Percentiles rank a stretch among this genome's conserved stretches.
These are phyloP conservation scores for Coemansia sp. DNA, from an alignment of 192 early-diverging fungal species.

Conservation along the genomic window DNA sequence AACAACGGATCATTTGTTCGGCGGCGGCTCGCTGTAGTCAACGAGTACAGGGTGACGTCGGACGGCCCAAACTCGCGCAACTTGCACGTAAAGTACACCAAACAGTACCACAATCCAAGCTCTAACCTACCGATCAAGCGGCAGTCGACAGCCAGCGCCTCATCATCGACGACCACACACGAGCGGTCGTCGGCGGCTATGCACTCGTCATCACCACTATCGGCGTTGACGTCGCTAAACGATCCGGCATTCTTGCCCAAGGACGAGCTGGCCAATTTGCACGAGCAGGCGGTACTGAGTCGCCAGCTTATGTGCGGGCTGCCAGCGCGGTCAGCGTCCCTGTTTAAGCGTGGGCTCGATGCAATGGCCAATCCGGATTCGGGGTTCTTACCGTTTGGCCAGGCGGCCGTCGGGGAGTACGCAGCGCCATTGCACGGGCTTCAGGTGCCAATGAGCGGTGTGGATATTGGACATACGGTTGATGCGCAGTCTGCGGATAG, in stretches of 20 bases:
- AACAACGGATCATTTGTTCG: slow-evolving; percentile 34
- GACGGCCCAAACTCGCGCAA: slow-evolving; percentile 38
- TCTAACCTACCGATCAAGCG: not conserved
- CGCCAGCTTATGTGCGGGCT: slow-evolving; percentile 2
- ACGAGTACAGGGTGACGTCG: slow-evolving; percentile 45
- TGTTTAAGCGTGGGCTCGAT: not conserved
- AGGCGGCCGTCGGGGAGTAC: not conserved
- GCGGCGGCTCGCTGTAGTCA: slow-evolving; percentile 48
- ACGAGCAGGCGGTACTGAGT: not conserved
- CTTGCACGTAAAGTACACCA: slow-evolving; percentile 48
- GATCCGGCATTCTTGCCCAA: not conserved
- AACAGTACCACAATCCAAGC: slow-evolving; percentile 48
- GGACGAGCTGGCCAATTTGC: not conserved
- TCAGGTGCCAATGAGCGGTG: not conserved
- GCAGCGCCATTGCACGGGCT: not conserved
- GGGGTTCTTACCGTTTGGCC: not conserved
- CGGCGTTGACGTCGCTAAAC: not conserved
- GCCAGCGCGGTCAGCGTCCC: slow-evolving; percentile 1
- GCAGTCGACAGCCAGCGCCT: not conserved
- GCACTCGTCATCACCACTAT: not conserved
- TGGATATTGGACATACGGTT: not conserved
- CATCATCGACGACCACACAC: slow-evolving; percentile 5
- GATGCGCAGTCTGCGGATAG: not conserved
- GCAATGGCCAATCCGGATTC: not conserved
- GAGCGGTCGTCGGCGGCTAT: not conserved